A percentile compares a stretch with the other conserved stretches of the same genome.
Conservation (phyloP, 208 protist species). For the Wallacemonas sp. region DNA sequence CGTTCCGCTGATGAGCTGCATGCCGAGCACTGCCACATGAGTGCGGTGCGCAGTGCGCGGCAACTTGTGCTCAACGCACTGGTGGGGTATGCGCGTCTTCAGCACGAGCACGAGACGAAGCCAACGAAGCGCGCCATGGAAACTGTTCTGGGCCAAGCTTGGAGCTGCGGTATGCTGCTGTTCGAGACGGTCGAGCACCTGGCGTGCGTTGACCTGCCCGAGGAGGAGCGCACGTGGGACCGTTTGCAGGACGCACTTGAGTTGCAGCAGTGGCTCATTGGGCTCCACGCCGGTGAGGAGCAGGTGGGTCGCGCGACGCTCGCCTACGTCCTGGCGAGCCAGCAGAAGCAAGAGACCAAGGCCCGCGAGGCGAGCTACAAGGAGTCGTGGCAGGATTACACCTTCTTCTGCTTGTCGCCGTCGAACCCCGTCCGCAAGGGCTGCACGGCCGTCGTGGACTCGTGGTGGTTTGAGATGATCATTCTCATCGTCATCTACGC, state of each 20-base stretch:
- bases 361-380: constrained; percentile 31
- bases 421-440: constrained; percentile 51
- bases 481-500: constrained; percentile 67
- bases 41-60: constrained; percentile 71
- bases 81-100: constrained; percentile 71
- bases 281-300: constrained; percentile 90
- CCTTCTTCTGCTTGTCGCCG: constrained; percentile 64
- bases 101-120: constrained; percentile 54
- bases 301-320: constrained; percentile 87
- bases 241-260: constrained; percentile 71
- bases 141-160: constrained; percentile 83
- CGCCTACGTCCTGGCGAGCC: constrained; percentile 81
- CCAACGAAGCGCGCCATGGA: constrained; percentile 77
- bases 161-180: constrained; percentile 88
- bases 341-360: constrained; percentile 54
- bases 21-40: constrained; percentile 88
- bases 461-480: constrained; percentile 63
- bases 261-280: constrained; percentile 84
- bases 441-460: constrained; percentile 45
- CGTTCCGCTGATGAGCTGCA: constrained; percentile 78
- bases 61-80: constrained; percentile 83
- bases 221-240: constrained; percentile 68
- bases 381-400: constrained; percentile 65
- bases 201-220: constrained; percentile 65
- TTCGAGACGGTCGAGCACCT: constrained; percentile 87